These are phyloP conservation scores for Neocatenulostroma microsporum DNA, from an alignment of 2,329 filamentous ascomycete genomes.

Conservation along the genomic window DNA sequence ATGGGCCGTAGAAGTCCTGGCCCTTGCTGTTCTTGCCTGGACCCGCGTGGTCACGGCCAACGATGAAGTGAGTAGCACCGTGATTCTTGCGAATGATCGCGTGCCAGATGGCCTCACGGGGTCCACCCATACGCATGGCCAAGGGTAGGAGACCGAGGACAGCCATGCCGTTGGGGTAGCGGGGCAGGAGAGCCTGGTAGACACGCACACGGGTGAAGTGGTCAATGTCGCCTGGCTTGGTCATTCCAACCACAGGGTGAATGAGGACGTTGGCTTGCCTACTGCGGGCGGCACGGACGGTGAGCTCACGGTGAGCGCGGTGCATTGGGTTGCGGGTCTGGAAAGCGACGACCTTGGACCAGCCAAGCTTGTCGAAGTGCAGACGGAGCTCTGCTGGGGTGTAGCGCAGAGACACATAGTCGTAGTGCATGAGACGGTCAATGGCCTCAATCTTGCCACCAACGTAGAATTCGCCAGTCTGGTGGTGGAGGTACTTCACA, in stretches of 20 bases:
- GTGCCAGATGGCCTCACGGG: constrained; percentile 98
- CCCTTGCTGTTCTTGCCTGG: constrained; percentile 98
- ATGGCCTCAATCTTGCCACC: constrained; percentile 95
- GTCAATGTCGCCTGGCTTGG: constrained; percentile 98
- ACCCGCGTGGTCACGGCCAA: constrained; percentile 95
- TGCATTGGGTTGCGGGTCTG: constrained; percentile 99
- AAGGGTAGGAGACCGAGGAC: constrained; percentile 89
- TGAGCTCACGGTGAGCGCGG: constrained; percentile 94
- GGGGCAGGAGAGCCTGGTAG: constrained; percentile 91
- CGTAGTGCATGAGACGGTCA: constrained; percentile 94
- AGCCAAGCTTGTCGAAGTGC: constrained; percentile 99
- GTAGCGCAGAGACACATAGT: constrained; percentile 94
- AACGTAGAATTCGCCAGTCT: constrained; percentile 79
- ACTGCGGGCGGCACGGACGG: constrained; percentile 88
- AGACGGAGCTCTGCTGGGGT: constrained; percentile 88
- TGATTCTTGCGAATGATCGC: constrained; percentile 99
- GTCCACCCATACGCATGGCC: constrained; percentile 98
- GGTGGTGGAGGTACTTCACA: constrained; percentile 77
- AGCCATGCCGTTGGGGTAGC: constrained; percentile 99
- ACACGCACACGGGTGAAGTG: constrained; percentile 99
- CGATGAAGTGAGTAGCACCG: constrained; percentile 97
- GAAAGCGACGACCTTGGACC: constrained; percentile 96
- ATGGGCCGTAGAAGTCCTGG: constrained; percentile 94
- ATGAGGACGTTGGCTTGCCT: constrained; percentile 98
- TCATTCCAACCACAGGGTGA: constrained; percentile 95